Percentiles rank a stretch among this genome's conserved stretches.
phyloP scores from a whole-genome alignment of 805 yeast genomes.

The Phaffomyces antillensis region DNA sequence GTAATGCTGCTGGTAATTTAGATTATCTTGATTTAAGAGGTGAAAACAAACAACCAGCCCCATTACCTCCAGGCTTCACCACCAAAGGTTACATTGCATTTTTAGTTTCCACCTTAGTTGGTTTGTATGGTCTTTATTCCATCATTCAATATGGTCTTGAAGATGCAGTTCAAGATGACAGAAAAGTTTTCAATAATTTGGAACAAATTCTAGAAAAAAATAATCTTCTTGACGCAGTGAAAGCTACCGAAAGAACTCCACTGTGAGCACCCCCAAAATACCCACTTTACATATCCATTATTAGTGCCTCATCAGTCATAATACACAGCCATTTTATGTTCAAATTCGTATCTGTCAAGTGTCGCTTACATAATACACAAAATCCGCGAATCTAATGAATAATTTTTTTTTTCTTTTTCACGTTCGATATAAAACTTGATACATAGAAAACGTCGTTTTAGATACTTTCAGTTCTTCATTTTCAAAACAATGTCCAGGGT shows the following conservation, averaged over 20 bases:
- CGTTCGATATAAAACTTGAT: neutral
- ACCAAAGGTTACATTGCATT: slow-evolving; percentile 62
- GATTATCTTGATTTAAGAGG: slow-evolving; percentile 53
- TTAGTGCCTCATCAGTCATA: too few relatives aligned
- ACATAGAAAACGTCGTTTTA: neutral
- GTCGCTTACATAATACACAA: neutral
- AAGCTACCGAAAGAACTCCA: slow-evolving; percentile 14
- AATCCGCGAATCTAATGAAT: neutral
- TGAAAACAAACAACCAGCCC: slow-evolving; percentile 50
- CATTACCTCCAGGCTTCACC: slow-evolving; percentile 69
- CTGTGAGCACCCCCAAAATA: slow-evolving; percentile 5
- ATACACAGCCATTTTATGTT: neutral
- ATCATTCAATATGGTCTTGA: slow-evolving; percentile 61
- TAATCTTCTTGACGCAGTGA: slow-evolving; percentile 11
- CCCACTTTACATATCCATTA: neutral
- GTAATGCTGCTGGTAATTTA: slow-evolving; percentile 70
- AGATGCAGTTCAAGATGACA: slow-evolving; percentile 47
- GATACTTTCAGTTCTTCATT: neutral
- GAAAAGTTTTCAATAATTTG: slow-evolving; percentile 32
- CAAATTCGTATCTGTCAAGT: neutral
- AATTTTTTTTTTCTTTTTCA: neutral
- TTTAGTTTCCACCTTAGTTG: slow-evolving; percentile 43
- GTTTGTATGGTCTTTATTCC: slow-evolving; percentile 51
- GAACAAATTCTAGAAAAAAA: slow-evolving; percentile 26
- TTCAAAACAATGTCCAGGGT: slow-evolving; percentile 13